Base-by-base conservation (phyloP, 2,329 filamentous ascomycete species). In the Dothideomycetes sp. region DNA sequence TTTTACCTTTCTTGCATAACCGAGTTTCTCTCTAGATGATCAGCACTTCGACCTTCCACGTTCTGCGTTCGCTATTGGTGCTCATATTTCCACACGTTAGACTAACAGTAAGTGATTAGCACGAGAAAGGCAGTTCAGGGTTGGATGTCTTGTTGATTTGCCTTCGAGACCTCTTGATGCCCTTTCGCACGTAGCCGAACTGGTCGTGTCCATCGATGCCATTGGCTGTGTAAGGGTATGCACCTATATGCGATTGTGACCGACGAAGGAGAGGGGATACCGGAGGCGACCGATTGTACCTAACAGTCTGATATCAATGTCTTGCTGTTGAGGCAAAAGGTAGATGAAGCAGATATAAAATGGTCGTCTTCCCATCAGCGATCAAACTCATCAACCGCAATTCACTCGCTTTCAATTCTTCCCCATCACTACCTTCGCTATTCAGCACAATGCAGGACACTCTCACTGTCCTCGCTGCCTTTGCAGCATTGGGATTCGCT, bases 391-490 rank as follows among this genome's bases (percentile, higher is more conserved):
- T 27, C 22, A 41, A 15, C 30, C 27, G 16, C 37, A 41, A n/a
- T 27, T 33, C 30, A 33, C 29, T 33, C 29, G 33, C 30, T 41
- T 13, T 18, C 11, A 13, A n/a, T 40, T 13, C n/a, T 7, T 19
- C 15, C n/a, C 20, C 37, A 25, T 15, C n/a, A 27, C 29, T 17
- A 16, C 18, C 23, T 13, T 41, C 13, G n/a, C n/a, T n/a, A n/a
- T n/a, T n/a, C n/a, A n/a, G n/a, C 30, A 42, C 4, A 15, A 43
- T 43, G 40, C 40, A 43, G 33, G 35, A 51, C 16, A 44, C 52
- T 15, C 34, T 53, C 28, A 50, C 51, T 37, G 52, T 52, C 40
- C 44, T 57, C 33, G 51, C 53, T 50, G 55, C 54, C 28, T 49
- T 53, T 31, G 56, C 57, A 42, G 46, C 47, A 31, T 44, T 58